Conservation (phyloP, 106 monocot species). For the Gastrodia elata region DNA sequence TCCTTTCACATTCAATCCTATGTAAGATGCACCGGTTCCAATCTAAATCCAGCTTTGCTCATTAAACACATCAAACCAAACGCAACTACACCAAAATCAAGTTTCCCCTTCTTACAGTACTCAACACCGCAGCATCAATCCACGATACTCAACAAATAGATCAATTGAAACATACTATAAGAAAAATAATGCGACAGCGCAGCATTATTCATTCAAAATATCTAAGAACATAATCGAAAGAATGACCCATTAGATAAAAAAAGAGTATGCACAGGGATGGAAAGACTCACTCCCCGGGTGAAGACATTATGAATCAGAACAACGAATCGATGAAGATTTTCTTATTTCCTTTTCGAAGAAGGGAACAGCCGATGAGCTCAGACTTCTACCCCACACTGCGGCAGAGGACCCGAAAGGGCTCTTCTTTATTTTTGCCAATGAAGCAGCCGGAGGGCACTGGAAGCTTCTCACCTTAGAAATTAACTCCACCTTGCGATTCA, state of each 20-base stretch:
- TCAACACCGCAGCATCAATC: too few species aligned
- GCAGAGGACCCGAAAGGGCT: neutral
- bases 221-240: neutral
- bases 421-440: neutral
- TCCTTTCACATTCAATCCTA: too few species aligned
- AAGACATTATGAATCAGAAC: neutral
- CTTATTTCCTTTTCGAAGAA: neutral
- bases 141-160: neutral
- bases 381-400: neutral
- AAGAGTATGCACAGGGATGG: neutral
- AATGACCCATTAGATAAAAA: too few species aligned
- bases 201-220: neutral
- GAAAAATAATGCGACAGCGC: neutral
- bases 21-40: too few species aligned
- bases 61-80: too few species aligned
- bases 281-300: conserved; percentile 1
- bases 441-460: neutral
- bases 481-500: neutral
- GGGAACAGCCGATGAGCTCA: neutral
- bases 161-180: neutral
- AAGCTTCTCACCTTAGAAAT: neutral
- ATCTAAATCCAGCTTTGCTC: too few species aligned
- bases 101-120: too few species aligned
- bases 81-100: neutral
- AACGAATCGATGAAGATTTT: neutral